Percentiles rank a stretch among this genome's conserved stretches.
Conservation (phyloP, 768 basidiomycete genomes). For the Leucogyrophana mollusca region DNA sequence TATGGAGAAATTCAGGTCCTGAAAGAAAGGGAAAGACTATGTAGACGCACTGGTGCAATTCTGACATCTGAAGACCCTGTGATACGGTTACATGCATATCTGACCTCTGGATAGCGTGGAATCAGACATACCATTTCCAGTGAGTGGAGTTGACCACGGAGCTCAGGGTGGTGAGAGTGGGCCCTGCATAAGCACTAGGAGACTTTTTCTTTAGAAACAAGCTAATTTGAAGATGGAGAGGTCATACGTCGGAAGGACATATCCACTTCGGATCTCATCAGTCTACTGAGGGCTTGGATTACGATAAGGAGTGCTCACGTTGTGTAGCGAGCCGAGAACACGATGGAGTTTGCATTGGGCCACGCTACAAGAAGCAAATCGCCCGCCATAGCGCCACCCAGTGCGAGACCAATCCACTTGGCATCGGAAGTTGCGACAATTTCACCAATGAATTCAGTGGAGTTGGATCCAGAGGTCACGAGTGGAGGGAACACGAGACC, state of each 20-base stretch:
- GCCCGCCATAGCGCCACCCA: slow-evolving; percentile 53
- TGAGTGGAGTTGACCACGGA: slow-evolving; percentile 56
- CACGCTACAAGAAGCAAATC: slow-evolving; percentile 60
- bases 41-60: slow-evolving; percentile 54
- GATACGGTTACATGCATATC: too few species aligned
- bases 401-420: slow-evolving; percentile 56
- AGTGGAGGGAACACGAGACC: slow-evolving; percentile 55
- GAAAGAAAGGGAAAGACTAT: not conserved
- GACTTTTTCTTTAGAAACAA: too few species aligned
- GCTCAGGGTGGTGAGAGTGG: slow-evolving; percentile 51
- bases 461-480: slow-evolving; percentile 33
- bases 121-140: slow-evolving; percentile 48
- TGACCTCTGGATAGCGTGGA: too few species aligned
- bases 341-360: slow-evolving; percentile 51
- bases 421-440: slow-evolving; percentile 53
- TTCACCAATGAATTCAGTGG: slow-evolving; percentile 61
- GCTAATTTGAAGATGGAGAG: not conserved
- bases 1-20: slow-evolving; percentile 3
- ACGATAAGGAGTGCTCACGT: slow-evolving; percentile 39
- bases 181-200: slow-evolving; percentile 44
- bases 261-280: slow-evolving; percentile 34
- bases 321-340: slow-evolving; percentile 50
- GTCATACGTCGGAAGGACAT: slow-evolving; percentile 48
- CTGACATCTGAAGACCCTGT: slow-evolving; percentile 56
- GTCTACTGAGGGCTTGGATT: not conserved